Evolutionary conservation across 495 filamentous ascomycete genomes (phyloP), one percentile per base, ranked within the genome.

Genomic region (Monascus purpureus): DNA sequence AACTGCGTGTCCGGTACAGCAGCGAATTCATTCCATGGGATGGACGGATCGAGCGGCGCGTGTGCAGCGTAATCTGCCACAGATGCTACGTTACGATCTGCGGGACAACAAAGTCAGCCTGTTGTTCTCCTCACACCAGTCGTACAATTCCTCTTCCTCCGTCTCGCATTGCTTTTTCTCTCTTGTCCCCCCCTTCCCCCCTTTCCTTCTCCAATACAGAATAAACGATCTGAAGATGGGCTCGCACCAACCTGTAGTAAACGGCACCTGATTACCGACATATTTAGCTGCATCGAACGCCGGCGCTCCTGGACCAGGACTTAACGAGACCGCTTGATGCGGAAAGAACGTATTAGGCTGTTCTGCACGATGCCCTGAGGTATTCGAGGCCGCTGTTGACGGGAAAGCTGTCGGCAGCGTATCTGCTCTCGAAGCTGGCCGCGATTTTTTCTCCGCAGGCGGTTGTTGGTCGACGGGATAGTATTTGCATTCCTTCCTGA

Each of bases 401-500:
- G 66, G 62, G 1, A 43, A 52, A 31, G 62, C 60, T 2, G 55
- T 46, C 4, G 64, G 58, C 15, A 53, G 42, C 2, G 56, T 52
- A 12, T 63, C 63, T 13, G 60, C 37, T 28, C 55, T 56, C 2
- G 66, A 63, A 11, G 36, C 58, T 9, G 64, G 57, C 14, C 67
- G 57, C 23, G 64, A 55, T 36, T 64, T 64, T 49, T 62, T 63
- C 43, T 71, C 67, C 13, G 63, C 38, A 2, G 72, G 73, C 13
- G 77, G 77, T 44, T 80, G 77, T 54, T 88, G 83, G 35, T 94
- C 86, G 17, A 95, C 87, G 8, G 88, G 82, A 49, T 76, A 82
- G 61, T 95, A 97, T 49, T 81, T 80, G 55, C 90, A 97, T 36
- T 93, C 86, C 53, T 93, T 96, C 50, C 92, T 88, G 52, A 97